These are phyloP conservation scores for Phytophthora sojae DNA, from an alignment of 352 stramenopile species.

Conservation along the genomic window DNA sequence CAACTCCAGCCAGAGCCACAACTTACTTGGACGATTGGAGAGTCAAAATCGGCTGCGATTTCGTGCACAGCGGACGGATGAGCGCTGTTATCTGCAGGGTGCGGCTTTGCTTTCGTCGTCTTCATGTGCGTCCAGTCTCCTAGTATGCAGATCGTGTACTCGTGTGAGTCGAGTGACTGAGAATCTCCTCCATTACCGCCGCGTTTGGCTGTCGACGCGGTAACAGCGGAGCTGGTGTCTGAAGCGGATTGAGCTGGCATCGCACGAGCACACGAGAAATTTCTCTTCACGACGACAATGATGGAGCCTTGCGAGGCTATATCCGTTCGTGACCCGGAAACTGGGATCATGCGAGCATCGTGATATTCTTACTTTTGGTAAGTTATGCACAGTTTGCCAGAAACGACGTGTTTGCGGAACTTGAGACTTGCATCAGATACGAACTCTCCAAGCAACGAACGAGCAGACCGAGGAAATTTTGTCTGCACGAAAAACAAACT, in stretches of 20 bases:
- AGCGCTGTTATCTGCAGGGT: conserved; percentile 4
- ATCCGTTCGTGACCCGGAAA: background rate
- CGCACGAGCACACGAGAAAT: background rate
- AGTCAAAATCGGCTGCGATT: conserved; percentile 52
- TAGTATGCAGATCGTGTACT: conserved; percentile 65
- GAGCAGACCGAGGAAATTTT: too few relatives aligned
- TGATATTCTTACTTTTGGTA: too few relatives aligned
- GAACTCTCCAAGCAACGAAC: too few relatives aligned
- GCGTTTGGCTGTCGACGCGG: background rate
- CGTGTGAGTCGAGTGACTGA: conserved; percentile 23
- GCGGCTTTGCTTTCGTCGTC: background rate
- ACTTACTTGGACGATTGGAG: conserved; percentile 50
- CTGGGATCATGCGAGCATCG: too few relatives aligned
- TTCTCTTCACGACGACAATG: background rate
- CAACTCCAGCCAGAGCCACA: conserved; percentile 63
- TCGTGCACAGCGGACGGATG: conserved; percentile 36
- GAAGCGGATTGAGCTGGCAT: background rate
- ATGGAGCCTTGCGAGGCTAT: background rate
- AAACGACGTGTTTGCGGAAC: too few relatives aligned
- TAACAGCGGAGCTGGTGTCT: background rate
- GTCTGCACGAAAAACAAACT: too few relatives aligned
- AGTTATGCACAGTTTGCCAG: too few relatives aligned
- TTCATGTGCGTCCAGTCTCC: conserved; percentile 44
- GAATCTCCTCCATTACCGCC: background rate
- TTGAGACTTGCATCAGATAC: too few relatives aligned